phyloP scores from a whole-genome alignment of 192 early-diverging fungal genomes.

The Anaeromyces robustus region DNA sequence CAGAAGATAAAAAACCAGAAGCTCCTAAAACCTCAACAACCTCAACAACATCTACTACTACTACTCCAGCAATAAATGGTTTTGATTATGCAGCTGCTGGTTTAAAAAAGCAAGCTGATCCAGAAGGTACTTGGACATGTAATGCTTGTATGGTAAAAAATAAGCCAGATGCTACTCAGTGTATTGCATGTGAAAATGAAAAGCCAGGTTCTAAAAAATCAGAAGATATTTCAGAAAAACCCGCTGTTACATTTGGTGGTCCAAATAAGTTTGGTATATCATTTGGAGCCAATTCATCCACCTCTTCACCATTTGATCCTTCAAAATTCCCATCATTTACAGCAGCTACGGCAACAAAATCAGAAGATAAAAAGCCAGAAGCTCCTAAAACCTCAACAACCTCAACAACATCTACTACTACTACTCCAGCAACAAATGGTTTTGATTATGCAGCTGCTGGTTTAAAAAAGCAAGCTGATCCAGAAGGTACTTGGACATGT shows the following conservation, averaged over 20 bases:
- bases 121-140: background rate
- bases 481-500: background rate
- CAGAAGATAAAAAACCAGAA: too few species aligned
- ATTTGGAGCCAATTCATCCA: background rate
- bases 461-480: background rate
- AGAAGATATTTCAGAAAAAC: background rate
- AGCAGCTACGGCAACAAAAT: too few species aligned
- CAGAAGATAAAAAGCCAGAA: too few species aligned
- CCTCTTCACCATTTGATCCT: too few species aligned
- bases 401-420: background rate
- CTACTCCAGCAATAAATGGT: background rate
- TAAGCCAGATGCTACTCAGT: background rate
- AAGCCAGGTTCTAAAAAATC: background rate
- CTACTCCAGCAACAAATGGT: background rate
- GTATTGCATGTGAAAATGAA: background rate
- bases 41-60: background rate
- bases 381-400: background rate
- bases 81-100: background rate
- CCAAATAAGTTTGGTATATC: background rate
- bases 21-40: background rate
- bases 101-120: background rate
- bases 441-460: background rate
- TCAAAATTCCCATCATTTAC: too few species aligned
- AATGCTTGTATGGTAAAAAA: background rate
- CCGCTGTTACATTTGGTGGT: background rate